Conservation (phyloP, 176 grass and related monocot species). For the Eremochloa ophiuroides region DNA sequence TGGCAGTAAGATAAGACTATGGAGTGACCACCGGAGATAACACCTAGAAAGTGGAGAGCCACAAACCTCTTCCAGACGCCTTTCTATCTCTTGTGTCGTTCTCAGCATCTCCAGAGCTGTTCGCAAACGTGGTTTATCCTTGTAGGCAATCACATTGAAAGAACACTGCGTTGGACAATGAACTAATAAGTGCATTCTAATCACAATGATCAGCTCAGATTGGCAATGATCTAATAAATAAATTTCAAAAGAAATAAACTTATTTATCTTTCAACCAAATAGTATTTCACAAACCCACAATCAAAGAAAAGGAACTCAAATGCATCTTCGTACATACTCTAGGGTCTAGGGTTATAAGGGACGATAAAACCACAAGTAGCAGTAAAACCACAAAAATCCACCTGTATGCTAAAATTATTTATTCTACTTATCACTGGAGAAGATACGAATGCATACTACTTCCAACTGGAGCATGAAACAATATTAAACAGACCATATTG, state of each 20-base stretch:
- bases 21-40: no score
- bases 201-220: not conserved
- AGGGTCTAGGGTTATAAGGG: not conserved
- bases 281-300: not conserved
- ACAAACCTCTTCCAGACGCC: conserved; percentile 61
- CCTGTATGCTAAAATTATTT: not conserved
- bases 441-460: not conserved
- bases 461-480: not conserved
- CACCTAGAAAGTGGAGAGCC: not conserved
- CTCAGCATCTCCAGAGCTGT: conserved; percentile 76
- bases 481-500: conserved; percentile 6
- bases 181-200: conserved; percentile 15
- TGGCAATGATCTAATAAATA: conserved; percentile 1
- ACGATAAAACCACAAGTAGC: conserved; percentile 9
- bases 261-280: not conserved
- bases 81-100: conserved; percentile 80
- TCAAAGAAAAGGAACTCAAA: not conserved
- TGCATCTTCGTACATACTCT: not conserved
- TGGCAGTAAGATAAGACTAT: not conserved
- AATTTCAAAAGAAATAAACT: not conserved
- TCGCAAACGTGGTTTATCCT: conserved; percentile 72
- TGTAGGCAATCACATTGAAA: conserved; percentile 86
- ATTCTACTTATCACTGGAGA: not conserved
- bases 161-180: conserved; percentile 46
- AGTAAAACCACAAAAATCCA: not conserved